phyloP scores from a whole-genome alignment of 2,329 filamentous ascomycete genomes.

The Helotiales sp. region DNA sequence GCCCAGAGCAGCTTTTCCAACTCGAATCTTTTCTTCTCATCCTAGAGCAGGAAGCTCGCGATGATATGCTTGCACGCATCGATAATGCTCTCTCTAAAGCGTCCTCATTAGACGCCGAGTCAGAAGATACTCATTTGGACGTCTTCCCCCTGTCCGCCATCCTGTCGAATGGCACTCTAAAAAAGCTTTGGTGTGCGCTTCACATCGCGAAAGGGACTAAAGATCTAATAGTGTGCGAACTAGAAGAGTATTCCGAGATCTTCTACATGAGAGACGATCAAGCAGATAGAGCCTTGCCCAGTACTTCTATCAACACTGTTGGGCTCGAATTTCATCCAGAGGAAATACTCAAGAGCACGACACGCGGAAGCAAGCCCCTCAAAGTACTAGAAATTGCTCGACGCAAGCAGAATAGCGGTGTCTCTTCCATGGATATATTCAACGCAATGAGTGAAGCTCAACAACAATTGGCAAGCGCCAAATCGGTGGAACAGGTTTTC shows the following conservation, averaged over 20 bases:
- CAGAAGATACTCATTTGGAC: constrained; percentile 23
- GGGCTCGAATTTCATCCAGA: constrained; percentile 20
- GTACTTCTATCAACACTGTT: constrained; percentile 9
- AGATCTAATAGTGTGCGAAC: constrained; percentile 27
- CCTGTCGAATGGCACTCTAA: constrained; percentile 15
- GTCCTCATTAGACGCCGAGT: background rate
- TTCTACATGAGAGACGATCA: constrained; percentile 22
- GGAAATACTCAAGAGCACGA: constrained; percentile 25
- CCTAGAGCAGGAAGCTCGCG: constrained; percentile 15
- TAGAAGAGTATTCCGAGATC: constrained; percentile 26
- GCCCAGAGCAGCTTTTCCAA: constrained; percentile 25
- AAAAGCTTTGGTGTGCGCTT: constrained; percentile 28
- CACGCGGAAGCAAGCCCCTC: constrained; percentile 21
- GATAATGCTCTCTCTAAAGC: constrained; percentile 19
- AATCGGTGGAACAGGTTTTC: constrained; percentile 18
- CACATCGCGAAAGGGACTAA: constrained; percentile 20
- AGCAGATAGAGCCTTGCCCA: constrained; percentile 13
- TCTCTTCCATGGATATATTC: constrained; percentile 29
- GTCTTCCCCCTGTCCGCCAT: constrained; percentile 21
- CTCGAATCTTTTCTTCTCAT: constrained; percentile 26
- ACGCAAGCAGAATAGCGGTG: constrained; percentile 16
- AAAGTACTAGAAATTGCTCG: constrained; percentile 22
- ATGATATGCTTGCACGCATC: constrained; percentile 25
- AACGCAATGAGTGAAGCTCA: constrained; percentile 27
- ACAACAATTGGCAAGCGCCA: constrained; percentile 18